Base-by-base conservation (phyloP, 257 asterid species). In the Penstemon barbatus region DNA sequence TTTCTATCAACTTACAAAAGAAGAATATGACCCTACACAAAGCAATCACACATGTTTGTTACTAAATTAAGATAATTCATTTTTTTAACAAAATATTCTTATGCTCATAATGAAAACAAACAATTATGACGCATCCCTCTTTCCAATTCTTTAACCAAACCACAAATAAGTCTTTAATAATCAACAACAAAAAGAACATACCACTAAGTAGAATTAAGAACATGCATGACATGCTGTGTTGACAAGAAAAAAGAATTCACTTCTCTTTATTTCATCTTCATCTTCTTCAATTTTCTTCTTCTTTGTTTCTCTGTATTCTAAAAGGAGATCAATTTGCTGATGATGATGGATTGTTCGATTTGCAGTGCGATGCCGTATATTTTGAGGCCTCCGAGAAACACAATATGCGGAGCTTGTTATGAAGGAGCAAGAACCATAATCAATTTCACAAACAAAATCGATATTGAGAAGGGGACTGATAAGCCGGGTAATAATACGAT, bases 341-440 rank as follows among this genome's bases (percentile, higher is more conserved):
- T 55, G 57, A 48, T 55, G 9, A 92, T 92, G 97, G 98, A 92
- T 70, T 92, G 98, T 63, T 89, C 92, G 2, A 92, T 92, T 73
- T 89, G 97, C 82, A 89, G 93, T 59, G 79, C 91, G 19, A 70
- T 92, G 91, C 97, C 96, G 2, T 86, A 83, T 61, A 82, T 92
- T 65, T 77, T 87, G 44, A 77, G 98, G 85, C 96, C 97, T 19
- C 98, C 96, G 11, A 86, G 98, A 65, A 88, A 87, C 36, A 86
- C 93, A 8, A 88, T 92, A 45, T 92, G 98, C 3, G 87, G 77
- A 39, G 87, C 98, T 42, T 92, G 98, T 74, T 90, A 90, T 11
- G 97, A 92, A 59, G 96, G 96, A 78, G 98, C 96, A 3, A 84
- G 89, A 74, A 83, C 68, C 67, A 83, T 90, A 9, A 83, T 90